Percentiles rank a stretch among this genome's conserved stretches.
phyloP scores from a whole-genome alignment of 2,329 filamentous ascomycete genomes.

The Aschersonia sp. region DNA sequence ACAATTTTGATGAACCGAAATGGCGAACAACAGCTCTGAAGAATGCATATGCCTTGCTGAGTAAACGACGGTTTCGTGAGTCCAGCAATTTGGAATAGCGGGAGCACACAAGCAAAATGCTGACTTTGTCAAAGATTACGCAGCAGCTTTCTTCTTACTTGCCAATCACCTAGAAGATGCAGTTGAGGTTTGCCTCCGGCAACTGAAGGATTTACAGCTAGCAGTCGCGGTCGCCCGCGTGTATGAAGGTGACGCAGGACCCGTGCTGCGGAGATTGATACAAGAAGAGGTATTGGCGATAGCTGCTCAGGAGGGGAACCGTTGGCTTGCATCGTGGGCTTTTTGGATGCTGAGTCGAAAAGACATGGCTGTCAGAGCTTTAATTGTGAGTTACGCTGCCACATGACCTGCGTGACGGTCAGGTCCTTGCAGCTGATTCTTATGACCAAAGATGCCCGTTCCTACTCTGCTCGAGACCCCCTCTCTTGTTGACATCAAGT shows the following conservation, averaged over 20 bases:
- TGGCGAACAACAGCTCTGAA: conserved; percentile 87
- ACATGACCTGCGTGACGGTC: not conserved
- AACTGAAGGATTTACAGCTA: conserved; percentile 78
- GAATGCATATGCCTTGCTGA: conserved; percentile 90
- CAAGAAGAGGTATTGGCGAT: conserved; percentile 65
- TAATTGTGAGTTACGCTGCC: conserved; percentile 47
- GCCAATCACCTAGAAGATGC: conserved; percentile 77
- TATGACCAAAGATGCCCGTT: conserved; percentile 53
- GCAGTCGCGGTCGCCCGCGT: conserved; percentile 79
- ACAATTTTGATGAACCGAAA: conserved; percentile 76
- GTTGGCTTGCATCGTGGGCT: conserved; percentile 91
- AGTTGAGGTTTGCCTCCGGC: conserved; percentile 71
- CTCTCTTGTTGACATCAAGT: conserved; percentile 53
- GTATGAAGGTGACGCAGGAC: conserved; percentile 73
- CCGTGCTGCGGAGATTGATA: conserved; percentile 58
- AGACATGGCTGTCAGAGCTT: conserved; percentile 69
- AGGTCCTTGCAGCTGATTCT: not conserved
- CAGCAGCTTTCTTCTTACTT: conserved; percentile 88
- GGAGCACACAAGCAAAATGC: not conserved
- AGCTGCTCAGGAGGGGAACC: conserved; percentile 69
- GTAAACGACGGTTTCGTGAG: conserved; percentile 70
- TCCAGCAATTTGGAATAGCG: not conserved
- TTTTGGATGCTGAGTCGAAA: conserved; percentile 80
- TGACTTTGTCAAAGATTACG: conserved; percentile 50
- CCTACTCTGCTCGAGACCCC: conserved; percentile 58